Evolutionary conservation across 2,329 filamentous ascomycete genomes (phyloP).

Genomic region (Lecanicillium sp.): DNA sequence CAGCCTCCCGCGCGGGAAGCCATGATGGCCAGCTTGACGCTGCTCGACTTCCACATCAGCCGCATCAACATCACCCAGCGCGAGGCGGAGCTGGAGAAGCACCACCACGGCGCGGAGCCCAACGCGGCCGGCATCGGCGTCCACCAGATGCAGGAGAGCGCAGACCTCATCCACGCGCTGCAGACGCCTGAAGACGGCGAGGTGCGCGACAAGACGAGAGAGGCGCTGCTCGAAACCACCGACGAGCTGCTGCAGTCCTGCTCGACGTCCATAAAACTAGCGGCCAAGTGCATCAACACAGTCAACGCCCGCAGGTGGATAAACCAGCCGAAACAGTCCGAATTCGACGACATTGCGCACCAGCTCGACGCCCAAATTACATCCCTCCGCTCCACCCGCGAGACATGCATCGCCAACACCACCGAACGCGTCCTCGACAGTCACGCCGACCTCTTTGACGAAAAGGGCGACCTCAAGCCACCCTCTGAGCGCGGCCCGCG

Average conservation of each 20-base stretch:
- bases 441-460: conserved; percentile 33
- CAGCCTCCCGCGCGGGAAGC: conserved; percentile 26
- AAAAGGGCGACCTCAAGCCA: conserved; percentile 25
- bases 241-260: conserved; percentile 16
- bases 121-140: conserved; percentile 8
- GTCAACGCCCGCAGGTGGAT: conserved; percentile 23
- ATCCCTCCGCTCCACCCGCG: conserved; percentile 18
- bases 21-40: conserved; percentile 23
- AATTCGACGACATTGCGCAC: conserved; percentile 12
- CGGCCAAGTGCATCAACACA: conserved; percentile 15
- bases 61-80: too few species aligned
- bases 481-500: conserved; percentile 15
- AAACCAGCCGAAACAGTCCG: conserved; percentile 12
- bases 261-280: conserved; percentile 15
- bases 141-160: conserved; percentile 22
- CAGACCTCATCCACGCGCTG: conserved; percentile 27
- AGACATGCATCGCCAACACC: conserved; percentile 20
- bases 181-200: conserved; percentile 26
- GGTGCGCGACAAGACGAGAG: conserved; percentile 21
- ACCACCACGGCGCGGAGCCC: conserved; percentile 2
- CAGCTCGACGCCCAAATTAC: conserved; percentile 15
- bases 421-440: conserved; percentile 31
- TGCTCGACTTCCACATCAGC: conserved; percentile 34
- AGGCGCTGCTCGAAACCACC: conserved; percentile 21
- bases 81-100: conserved; percentile 2